A percentile compares a stretch with the other conserved stretches of the same genome.
Conservation (phyloP, 2,329 filamentous ascomycete species). For the Diplodia seriata region DNA sequence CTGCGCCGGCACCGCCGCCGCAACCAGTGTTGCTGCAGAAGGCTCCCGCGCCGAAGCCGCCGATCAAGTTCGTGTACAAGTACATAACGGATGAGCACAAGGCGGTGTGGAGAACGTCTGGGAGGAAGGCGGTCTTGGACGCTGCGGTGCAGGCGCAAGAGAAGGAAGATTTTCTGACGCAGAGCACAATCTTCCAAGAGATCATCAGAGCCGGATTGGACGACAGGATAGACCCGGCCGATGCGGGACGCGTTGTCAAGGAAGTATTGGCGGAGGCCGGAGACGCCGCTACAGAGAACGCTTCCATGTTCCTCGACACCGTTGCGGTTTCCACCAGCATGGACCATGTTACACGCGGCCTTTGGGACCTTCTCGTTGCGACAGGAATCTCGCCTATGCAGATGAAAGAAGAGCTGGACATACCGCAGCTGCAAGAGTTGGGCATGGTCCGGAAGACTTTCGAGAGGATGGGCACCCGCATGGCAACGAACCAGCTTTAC, state of each 20-base stretch:
- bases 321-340: constrained; percentile 79
- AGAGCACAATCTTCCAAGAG: constrained; percentile 83
- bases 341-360: constrained; percentile 63
- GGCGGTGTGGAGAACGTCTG: constrained; percentile 70
- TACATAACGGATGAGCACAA: constrained; percentile 75
- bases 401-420: constrained; percentile 85
- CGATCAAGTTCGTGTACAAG: constrained; percentile 69
- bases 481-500: constrained; percentile 91
- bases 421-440: constrained; percentile 73
- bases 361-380: constrained; percentile 73
- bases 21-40: background rate
- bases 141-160: constrained; percentile 69
- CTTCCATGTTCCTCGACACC: constrained; percentile 79
- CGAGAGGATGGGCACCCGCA: constrained; percentile 79
- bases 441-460: constrained; percentile 88
- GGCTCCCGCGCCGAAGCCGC: constrained; percentile 16
- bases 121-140: constrained; percentile 71
- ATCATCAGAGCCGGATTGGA: constrained; percentile 78
- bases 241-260: constrained; percentile 75
- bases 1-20: constrained; percentile 9
- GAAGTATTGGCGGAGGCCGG: constrained; percentile 70
- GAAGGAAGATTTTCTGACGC: constrained; percentile 70
- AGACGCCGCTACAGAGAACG: constrained; percentile 52
- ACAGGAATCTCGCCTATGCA: constrained; percentile 74
- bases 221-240: constrained; percentile 67